A percentile compares a stretch with the other conserved stretches of the same genome.
Conservation (phyloP, 306 rosid genomes). For the Senna tora region DNA sequence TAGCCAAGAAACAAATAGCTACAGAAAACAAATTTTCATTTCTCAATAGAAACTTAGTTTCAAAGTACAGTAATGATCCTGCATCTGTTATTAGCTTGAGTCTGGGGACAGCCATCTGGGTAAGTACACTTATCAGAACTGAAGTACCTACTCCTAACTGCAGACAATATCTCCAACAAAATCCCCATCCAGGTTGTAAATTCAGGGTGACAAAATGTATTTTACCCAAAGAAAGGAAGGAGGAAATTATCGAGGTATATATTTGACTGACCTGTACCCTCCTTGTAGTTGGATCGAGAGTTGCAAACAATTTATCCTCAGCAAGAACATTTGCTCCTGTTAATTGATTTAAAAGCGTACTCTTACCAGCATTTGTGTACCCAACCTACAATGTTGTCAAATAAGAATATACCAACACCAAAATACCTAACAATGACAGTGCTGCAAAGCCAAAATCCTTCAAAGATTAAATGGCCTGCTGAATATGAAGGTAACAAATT, state of each 20-base stretch:
- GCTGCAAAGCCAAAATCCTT: conserved; percentile 24
- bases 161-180: neutral
- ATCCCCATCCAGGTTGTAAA: neutral
- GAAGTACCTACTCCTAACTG: neutral
- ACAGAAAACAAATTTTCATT: neutral
- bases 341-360: conserved; percentile 88
- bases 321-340: conserved; percentile 96
- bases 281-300: conserved; percentile 98
- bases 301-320: conserved; percentile 94
- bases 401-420: conserved; percentile 29
- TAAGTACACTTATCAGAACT: too few relatives aligned
- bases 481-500: conserved; percentile 33
- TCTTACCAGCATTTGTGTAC: conserved; percentile 98
- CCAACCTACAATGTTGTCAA: conserved; percentile 72
- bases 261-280: conserved; percentile 84
- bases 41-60: neutral
- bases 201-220: neutral
- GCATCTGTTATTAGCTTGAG: neutral
- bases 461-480: conserved; percentile 25
- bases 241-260: conserved; percentile 27
- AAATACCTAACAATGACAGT: conserved; percentile 15
- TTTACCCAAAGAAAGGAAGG: neutral
- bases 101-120: neutral
- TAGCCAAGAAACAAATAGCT: conserved; percentile 16
- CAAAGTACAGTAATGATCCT: neutral